Conservation (phyloP, 768 basidiomycete genomes). For the Tephrocybe sp. region DNA sequence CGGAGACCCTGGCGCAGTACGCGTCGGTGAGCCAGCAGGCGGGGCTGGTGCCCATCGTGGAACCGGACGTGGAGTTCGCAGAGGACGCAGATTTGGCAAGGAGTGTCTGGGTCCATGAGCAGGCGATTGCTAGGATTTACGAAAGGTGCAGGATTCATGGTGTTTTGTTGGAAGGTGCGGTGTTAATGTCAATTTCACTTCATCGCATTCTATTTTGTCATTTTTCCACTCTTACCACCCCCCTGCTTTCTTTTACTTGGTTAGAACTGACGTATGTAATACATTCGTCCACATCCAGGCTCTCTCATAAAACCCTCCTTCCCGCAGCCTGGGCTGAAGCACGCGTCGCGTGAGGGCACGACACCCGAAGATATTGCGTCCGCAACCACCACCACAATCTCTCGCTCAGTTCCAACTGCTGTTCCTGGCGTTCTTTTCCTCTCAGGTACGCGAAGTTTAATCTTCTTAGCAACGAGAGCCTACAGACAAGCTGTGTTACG, state of each 20-base stretch:
- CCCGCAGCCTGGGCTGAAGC: slow-evolving; percentile 47
- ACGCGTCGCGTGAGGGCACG: slow-evolving; percentile 34
- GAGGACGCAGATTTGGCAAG: slow-evolving; percentile 45
- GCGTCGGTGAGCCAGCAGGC: slow-evolving; percentile 52
- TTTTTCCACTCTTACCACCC: too few relatives aligned
- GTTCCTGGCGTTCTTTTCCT: slow-evolving; percentile 52
- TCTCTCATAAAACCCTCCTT: slow-evolving; percentile 54
- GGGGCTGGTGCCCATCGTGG: slow-evolving; percentile 51
- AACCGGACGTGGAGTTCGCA: slow-evolving; percentile 52
- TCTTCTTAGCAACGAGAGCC: background rate
- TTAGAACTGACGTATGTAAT: background rate
- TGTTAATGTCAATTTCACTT: too few relatives aligned
- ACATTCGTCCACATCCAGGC: slow-evolving; percentile 28
- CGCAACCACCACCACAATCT: slow-evolving; percentile 44
- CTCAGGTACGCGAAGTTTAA: slow-evolving; percentile 34
- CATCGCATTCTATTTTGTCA: too few relatives aligned
- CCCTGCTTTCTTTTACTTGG: background rate
- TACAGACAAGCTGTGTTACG: too few relatives aligned
- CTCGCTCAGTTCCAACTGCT: slow-evolving; percentile 43
- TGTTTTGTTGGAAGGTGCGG: slow-evolving; percentile 53
- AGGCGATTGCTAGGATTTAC: slow-evolving; percentile 45
- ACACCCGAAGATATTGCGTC: slow-evolving; percentile 42
- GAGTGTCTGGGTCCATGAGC: slow-evolving; percentile 46
- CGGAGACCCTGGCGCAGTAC: slow-evolving; percentile 47
- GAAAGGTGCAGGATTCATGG: slow-evolving; percentile 43